phyloP scores from a whole-genome alignment of 495 filamentous ascomycete genomes.

The Physcia stellaris region DNA sequence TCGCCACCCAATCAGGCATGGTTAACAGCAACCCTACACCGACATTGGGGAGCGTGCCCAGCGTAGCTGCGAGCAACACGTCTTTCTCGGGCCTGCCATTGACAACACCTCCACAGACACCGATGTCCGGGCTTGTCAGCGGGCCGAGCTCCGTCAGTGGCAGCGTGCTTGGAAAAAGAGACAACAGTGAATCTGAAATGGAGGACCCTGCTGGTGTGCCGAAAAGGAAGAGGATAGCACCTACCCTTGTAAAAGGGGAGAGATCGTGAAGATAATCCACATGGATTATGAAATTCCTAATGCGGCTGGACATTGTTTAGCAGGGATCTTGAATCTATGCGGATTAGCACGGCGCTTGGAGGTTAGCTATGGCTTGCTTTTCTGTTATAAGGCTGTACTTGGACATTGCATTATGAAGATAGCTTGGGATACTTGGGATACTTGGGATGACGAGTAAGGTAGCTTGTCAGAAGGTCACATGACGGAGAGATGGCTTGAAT shows the following conservation, averaged over 20 bases:
- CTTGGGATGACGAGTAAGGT: no score
- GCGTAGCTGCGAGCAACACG: conserved; percentile 56
- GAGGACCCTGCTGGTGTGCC: conserved; percentile 42
- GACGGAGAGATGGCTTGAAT: no score
- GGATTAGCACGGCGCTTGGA: no score
- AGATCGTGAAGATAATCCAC: no score
- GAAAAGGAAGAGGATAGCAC: conserved; percentile 70
- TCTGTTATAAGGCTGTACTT: no score
- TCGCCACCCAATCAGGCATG: conserved; percentile 40
- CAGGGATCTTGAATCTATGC: no score
- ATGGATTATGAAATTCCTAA: no score
- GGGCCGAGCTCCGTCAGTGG: conserved; percentile 26
- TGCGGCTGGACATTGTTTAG: no score
- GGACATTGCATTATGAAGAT: no score
- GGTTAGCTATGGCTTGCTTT: no score
- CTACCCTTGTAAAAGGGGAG: conserved; percentile 53
- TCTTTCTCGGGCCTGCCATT: conserved; percentile 45
- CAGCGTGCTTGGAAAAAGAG: conserved; percentile 44
- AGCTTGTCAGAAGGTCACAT: no score
- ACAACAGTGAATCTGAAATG: conserved; percentile 42
- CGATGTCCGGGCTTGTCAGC: conserved; percentile 31
- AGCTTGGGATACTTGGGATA: no score
- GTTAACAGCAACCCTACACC: conserved; percentile 67
- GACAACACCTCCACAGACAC: conserved; percentile 73
- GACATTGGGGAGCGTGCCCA: conserved; percentile 57